Evolutionary conservation across 805 yeast genomes (phyloP), one percentile per base, ranked within the genome.

Genomic region (Metschnikowia santaceciliae): DNA sequence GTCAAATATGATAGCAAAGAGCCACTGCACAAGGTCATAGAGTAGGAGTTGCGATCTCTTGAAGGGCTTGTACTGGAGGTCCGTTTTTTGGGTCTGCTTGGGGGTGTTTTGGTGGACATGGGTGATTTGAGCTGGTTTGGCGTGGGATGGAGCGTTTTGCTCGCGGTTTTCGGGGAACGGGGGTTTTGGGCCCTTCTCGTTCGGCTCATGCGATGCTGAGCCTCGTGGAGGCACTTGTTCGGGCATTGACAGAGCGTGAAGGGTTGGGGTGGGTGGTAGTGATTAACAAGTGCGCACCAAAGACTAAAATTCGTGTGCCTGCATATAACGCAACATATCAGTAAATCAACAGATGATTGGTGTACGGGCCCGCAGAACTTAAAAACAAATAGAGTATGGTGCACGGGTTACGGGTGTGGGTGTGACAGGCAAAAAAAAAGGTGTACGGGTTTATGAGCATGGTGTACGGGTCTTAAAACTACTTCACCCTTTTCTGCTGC

Each of bases 21-120:
- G 44, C 82, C 83, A 82, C 32, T 80, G 54, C 14, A 80, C 70
- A 33, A 79, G 52, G 65, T 83, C 86, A 58, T 80, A 82, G 26
- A 69, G 64, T 45, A 48, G 50, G 32, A 58, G 42, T 42, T 58
- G 60, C 20, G 30, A 15, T 17, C 43, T 20, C 14, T 34, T 47
- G 52, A 56, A 56, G 7, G 61, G 61, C 42, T 42, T 37, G 48
- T 58, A 58, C 23, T 52, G 45, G 48, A 49, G 50, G 37, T 38
- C 40, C 19, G 4, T 11, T 30, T 22, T 23, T 32, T 22, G 13
- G 33, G 39, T 17, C 23, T n/a, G 8, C 17, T 49, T 20, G 38
- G 38, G 32, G 38, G 32, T 33, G 6, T 39, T 14, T 39, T 42
- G 46, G 38, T 34, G 23, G 15, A 15, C 19, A n/a, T 41, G 33